These are phyloP conservation scores for Flagelloscypha sp. DNA, from an alignment of 768 basidiomycete species.

Conservation along the genomic window DNA sequence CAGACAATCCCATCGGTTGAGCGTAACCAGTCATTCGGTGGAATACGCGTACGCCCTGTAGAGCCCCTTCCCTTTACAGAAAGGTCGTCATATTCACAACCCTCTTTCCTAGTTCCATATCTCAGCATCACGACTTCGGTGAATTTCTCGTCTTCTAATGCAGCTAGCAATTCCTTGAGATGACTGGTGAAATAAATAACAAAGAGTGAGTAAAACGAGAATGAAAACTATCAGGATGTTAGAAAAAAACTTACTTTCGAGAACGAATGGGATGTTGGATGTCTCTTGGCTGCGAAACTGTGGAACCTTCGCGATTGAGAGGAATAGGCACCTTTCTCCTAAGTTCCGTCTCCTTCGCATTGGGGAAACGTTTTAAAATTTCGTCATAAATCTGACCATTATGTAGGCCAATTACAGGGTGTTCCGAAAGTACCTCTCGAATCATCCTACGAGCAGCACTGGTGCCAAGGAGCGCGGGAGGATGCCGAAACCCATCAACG, in stretches of 20 bases:
- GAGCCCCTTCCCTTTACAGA: not conserved
- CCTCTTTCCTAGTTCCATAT: too few relatives aligned
- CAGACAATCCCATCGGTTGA: too few relatives aligned
- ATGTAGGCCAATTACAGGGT: conserved; percentile 4
- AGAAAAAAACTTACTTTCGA: too few relatives aligned
- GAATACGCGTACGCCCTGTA: too few relatives aligned
- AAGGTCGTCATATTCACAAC: not conserved
- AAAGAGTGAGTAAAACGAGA: not conserved
- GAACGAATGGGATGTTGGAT: conserved; percentile 14
- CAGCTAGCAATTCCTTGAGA: conserved; percentile 13
- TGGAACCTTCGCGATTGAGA: not conserved
- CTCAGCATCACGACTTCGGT: too few relatives aligned
- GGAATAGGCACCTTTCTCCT: conserved; percentile 2
- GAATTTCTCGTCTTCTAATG: conserved; percentile 7
- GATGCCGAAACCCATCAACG: too few relatives aligned
- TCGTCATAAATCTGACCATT: conserved; percentile 1
- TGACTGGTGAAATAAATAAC: conserved; percentile 6
- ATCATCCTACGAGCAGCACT: conserved; percentile 1
- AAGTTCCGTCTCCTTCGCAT: conserved; percentile 2
- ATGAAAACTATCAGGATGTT: too few relatives aligned
- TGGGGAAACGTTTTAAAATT: conserved; percentile 2
- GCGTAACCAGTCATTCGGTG: too few relatives aligned
- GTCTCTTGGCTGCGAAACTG: too few relatives aligned
- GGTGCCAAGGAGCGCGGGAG: too few relatives aligned
- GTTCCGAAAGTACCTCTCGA: not conserved